These are phyloP conservation scores for Vickermania spadyakhi DNA, from an alignment of 208 protist species.

Conservation along the genomic window DNA sequence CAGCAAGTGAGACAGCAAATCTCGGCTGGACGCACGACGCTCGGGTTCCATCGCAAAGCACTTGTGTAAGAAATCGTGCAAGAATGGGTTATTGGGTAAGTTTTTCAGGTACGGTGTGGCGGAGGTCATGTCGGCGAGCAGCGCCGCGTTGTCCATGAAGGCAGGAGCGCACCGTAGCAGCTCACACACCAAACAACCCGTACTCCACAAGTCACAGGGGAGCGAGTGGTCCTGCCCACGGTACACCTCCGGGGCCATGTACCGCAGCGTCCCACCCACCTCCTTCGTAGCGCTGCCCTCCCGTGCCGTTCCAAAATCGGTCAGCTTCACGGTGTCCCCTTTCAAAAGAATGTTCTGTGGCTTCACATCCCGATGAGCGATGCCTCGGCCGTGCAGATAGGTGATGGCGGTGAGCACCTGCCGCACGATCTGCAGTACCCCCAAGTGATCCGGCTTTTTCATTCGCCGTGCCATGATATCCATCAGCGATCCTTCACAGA, in stretches of 20 bases:
- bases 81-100: constrained; percentile 36
- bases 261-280: constrained; percentile 85
- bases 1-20: constrained; percentile 63
- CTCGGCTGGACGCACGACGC: constrained; percentile 38
- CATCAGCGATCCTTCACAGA: constrained; percentile 77
- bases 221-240: constrained; percentile 71
- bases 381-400: constrained; percentile 96
- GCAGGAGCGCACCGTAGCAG: constrained; percentile 64
- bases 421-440: constrained; percentile 78
- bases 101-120: constrained; percentile 35
- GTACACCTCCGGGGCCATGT: constrained; percentile 92
- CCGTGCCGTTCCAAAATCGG: constrained; percentile 95
- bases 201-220: constrained; percentile 87
- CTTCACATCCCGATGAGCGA: constrained; percentile 98
- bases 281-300: constrained; percentile 57
- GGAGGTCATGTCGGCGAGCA: constrained; percentile 57
- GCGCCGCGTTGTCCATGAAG: constrained; percentile 66
- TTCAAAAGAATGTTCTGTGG: constrained; percentile 95
- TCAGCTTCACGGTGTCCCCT: constrained; percentile 91
- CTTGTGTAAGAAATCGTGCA: constrained; percentile 67
- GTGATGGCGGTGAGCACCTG: constrained; percentile 93
- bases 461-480: constrained; percentile 60
- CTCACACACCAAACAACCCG: constrained; percentile 87
- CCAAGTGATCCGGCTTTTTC: constrained; percentile 43
- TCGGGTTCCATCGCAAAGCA: constrained; percentile 70